Percentiles rank a stretch among this genome's conserved stretches.
Evolutionary conservation across 164 flowering plant species (phyloP).

Genomic region (Magnolia sinica): DNA sequence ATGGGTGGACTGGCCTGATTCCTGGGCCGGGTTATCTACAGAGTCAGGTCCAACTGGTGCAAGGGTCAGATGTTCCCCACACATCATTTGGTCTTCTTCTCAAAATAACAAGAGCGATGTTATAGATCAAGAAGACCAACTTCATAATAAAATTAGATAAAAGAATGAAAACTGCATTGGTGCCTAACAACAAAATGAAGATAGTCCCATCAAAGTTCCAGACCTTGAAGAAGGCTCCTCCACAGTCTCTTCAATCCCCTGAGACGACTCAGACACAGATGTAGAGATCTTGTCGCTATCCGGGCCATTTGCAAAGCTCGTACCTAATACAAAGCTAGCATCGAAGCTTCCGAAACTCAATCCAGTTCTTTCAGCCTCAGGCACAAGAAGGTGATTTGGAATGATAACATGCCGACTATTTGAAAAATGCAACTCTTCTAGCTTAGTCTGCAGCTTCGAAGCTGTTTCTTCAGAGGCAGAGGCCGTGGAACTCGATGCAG

Average conservation of each 20-base stretch:
- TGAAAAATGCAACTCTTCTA: conserved; percentile 51
- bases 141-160: neutral
- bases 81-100: no score
- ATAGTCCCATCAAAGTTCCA: conserved; percentile 1
- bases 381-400: conserved; percentile 83
- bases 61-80: no score
- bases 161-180: neutral
- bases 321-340: conserved; percentile 47
- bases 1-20: no score
- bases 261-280: conserved; percentile 57
- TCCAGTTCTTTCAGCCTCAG: conserved; percentile 71
- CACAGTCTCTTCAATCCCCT: conserved; percentile 44
- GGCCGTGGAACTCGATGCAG: conserved; percentile 22
- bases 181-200: neutral
- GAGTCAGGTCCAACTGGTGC: no score
- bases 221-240: conserved; percentile 60
- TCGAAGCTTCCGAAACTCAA: conserved; percentile 92
- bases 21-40: no score
- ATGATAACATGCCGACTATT: conserved; percentile 67
- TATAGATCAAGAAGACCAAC: no score
- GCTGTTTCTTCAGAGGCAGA: conserved; percentile 39
- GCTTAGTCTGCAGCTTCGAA: conserved; percentile 48
- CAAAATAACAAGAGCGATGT: no score
- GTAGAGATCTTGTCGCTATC: conserved; percentile 53
- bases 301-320: conserved; percentile 28